Evolutionary conservation across 192 early-diverging fungal genomes (phyloP).

Genomic region (Backusella psychrophila): DNA sequence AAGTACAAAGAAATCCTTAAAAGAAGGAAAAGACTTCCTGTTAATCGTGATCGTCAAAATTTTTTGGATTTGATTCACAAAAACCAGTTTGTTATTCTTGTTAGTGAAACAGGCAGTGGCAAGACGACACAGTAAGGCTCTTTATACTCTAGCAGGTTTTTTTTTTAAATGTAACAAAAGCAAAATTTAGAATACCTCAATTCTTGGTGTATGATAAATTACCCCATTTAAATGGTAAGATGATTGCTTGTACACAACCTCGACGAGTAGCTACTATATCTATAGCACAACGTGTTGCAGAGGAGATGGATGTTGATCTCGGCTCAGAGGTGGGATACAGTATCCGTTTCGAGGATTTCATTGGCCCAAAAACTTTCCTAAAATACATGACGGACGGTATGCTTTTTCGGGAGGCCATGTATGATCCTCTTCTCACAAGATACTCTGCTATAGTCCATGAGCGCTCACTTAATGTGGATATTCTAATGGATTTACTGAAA

Average conservation of each 20-base stretch:
- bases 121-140: slow-evolving; percentile 92
- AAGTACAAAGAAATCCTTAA: slow-evolving; percentile 85
- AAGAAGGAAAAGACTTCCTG: slow-evolving; percentile 86
- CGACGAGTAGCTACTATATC: slow-evolving; percentile 99
- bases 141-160: neutral
- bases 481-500: slow-evolving; percentile 97
- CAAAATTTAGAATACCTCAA: slow-evolving; percentile 80
- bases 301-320: slow-evolving; percentile 90
- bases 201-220: slow-evolving; percentile 90
- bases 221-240: slow-evolving; percentile 82
- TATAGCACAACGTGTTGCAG: slow-evolving; percentile 97
- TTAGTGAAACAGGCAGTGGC: slow-evolving; percentile 96
- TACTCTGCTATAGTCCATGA: slow-evolving; percentile 99
- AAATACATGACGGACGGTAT: slow-evolving; percentile 99
- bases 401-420: slow-evolving; percentile 97
- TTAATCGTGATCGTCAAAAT: slow-evolving; percentile 87
- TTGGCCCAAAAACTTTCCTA: slow-evolving; percentile 76
- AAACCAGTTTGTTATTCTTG: slow-evolving; percentile 93
- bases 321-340: slow-evolving; percentile 96
- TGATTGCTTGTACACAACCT: slow-evolving; percentile 99
- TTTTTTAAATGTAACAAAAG: neutral
- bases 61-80: slow-evolving; percentile 91
- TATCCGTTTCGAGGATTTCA: slow-evolving; percentile 98
- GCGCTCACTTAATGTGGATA: slow-evolving; percentile 92
- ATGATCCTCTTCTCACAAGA: slow-evolving; percentile 77